phyloP scores from a whole-genome alignment of 257 asterid genomes.

The Solanum medicagineum region DNA sequence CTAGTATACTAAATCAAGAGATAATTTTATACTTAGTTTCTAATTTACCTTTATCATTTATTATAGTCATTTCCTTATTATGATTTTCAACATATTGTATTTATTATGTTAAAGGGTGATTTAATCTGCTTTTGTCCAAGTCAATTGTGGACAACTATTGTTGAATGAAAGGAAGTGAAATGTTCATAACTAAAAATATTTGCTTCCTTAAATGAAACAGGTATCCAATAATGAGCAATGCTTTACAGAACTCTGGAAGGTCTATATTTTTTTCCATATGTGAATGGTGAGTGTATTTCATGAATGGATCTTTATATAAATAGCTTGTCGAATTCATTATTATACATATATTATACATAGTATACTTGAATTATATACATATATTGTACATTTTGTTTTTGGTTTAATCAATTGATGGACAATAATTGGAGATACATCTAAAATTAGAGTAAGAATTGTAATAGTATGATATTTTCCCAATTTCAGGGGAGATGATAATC shows the following conservation, averaged over 20 bases:
- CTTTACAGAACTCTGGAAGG: conserved; percentile 78
- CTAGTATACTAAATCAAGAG: no score
- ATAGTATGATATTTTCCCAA: neutral
- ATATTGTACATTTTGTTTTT: neutral
- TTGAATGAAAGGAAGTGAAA: no score
- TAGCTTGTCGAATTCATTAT: neutral
- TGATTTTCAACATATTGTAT: no score
- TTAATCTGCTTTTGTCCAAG: no score
- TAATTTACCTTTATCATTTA: no score
- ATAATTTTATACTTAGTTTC: no score
- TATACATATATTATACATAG: neutral
- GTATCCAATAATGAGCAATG: conserved; percentile 71
- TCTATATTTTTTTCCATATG: conserved; percentile 78
- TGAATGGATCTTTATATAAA: neutral
- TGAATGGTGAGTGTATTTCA: conserved; percentile 38
- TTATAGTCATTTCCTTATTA: no score
- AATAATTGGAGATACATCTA: neutral
- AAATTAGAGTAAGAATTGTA: neutral
- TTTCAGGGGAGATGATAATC: conserved; percentile 80
- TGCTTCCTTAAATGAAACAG: conserved; percentile 15
- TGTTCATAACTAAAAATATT: neutral
- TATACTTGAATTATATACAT: no score
- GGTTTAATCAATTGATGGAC: neutral
- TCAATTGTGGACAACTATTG: no score
- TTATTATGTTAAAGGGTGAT: no score